Conservation (phyloP, 305 asterid genomes). For the Salvia sclarea region DNA sequence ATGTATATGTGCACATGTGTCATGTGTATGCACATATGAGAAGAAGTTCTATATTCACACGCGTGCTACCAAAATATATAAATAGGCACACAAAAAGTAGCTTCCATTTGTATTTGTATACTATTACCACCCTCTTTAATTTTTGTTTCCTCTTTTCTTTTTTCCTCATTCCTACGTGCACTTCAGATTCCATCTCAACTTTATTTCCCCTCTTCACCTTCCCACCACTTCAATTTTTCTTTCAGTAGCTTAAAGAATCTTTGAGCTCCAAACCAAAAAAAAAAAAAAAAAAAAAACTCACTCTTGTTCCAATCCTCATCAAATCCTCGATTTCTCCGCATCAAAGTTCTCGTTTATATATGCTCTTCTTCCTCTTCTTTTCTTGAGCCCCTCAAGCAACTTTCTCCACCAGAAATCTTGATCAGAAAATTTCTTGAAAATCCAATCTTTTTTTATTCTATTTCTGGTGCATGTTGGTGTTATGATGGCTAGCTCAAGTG, state of each 20-base stretch:
- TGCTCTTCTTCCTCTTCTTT: slow-evolving; percentile 18
- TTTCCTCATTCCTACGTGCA: slow-evolving; percentile 43
- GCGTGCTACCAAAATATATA: slow-evolving; percentile 48
- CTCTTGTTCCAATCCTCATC: slow-evolving; percentile 37
- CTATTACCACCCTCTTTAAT: slow-evolving; percentile 30
- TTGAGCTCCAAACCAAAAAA: slow-evolving; percentile 16
- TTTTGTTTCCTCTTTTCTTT: neutral
- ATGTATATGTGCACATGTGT: neutral
- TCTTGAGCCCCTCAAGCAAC: slow-evolving; percentile 28
- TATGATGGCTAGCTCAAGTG: slow-evolving; percentile 50
- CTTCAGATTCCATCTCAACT: slow-evolving; percentile 49
- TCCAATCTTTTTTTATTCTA: too few species aligned
- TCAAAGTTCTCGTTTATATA: neutral
- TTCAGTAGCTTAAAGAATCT: slow-evolving; percentile 34
- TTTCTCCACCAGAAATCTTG: slow-evolving; percentile 18
- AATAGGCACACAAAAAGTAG: slow-evolving; percentile 44
- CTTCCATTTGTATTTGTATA: slow-evolving; percentile 43
- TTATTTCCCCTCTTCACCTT: slow-evolving; percentile 21
- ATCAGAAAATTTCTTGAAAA: neutral
- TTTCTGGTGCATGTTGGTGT: slow-evolving; percentile 37
- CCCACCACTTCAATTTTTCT: slow-evolving; percentile 27
- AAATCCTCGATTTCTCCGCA: slow-evolving; percentile 38
- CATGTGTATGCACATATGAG: slow-evolving; percentile 4
- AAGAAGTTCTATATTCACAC: slow-evolving; percentile 17
- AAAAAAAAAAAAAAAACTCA: neutral